These are phyloP conservation scores for Pyrenopolyporus hunteri DNA, from an alignment of 495 filamentous ascomycete genomes.

Conservation along the genomic window DNA sequence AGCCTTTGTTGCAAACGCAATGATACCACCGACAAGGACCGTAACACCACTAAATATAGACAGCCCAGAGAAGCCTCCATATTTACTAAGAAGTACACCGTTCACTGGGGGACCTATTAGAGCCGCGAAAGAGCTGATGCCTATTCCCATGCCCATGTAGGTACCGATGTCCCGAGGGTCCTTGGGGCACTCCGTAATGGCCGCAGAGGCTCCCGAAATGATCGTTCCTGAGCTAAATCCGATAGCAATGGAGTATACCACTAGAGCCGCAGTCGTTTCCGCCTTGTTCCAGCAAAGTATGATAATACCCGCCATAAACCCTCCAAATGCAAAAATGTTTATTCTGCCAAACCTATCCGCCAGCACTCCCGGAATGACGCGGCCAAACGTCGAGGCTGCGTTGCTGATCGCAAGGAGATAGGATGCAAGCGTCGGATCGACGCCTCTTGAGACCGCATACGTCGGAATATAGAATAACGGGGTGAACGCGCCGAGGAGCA, in stretches of 20 bases:
- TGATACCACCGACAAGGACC: conserved; percentile 7
- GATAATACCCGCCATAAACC: conserved; percentile 47
- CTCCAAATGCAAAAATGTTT: conserved; percentile 52
- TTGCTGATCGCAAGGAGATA: conserved; percentile 62
- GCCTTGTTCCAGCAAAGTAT: conserved; percentile 51
- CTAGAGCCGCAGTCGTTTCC: conserved; percentile 41
- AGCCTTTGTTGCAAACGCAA: conserved; percentile 17
- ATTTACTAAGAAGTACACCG: conserved; percentile 53
- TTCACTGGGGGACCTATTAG: conserved; percentile 61
- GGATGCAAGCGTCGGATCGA: conserved; percentile 57
- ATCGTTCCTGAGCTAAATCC: conserved; percentile 55
- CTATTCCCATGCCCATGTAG: conserved; percentile 62
- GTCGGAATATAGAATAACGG: conserved; percentile 64
- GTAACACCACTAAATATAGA: conserved; percentile 55
- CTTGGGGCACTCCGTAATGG: conserved; percentile 49
- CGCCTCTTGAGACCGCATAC: conserved; percentile 57
- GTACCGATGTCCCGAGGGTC: conserved; percentile 57
- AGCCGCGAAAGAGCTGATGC: conserved; percentile 47
- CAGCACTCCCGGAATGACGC: conserved; percentile 61
- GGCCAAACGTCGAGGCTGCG: conserved; percentile 59
- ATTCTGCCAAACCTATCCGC: conserved; percentile 60
- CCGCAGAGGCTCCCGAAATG: conserved; percentile 52
- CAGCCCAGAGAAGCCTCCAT: conserved; percentile 48
- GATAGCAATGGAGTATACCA: conserved; percentile 49
- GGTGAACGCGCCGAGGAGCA: conserved; percentile 59